phyloP scores from a whole-genome alignment of 2,329 filamentous ascomycete genomes.

The Tympanopsis confertula region DNA sequence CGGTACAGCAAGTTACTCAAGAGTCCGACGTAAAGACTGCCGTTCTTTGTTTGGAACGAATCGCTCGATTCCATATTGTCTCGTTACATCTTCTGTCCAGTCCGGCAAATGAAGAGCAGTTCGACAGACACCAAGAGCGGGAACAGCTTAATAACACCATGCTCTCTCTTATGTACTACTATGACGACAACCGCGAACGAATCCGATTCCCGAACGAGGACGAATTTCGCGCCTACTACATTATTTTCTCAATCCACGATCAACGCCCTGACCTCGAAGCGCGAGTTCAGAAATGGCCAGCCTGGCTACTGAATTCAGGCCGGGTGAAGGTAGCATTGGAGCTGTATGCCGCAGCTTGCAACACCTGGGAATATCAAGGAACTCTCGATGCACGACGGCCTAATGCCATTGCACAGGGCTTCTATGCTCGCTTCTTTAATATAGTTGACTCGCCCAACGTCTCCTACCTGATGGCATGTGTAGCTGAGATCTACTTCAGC shows the following conservation, averaged over 20 bases:
- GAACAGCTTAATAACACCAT: conserved; percentile 54
- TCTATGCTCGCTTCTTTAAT: conserved; percentile 45
- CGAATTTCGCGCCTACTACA: conserved; percentile 53
- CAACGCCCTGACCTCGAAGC: conserved; percentile 41
- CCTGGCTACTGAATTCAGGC: conserved; percentile 31
- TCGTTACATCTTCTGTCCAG: conserved; percentile 46
- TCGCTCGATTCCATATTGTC: conserved; percentile 51
- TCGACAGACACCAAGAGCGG: conserved; percentile 45
- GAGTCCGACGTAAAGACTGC: conserved; percentile 41
- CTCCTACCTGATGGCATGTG: conserved; percentile 52
- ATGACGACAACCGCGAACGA: conserved; percentile 37
- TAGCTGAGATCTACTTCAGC: conserved; percentile 51
- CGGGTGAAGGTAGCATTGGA: conserved; percentile 43
- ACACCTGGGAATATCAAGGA: conserved; percentile 36
- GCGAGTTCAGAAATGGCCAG: conserved; percentile 41
- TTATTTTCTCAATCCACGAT: conserved; percentile 41
- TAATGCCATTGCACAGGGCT: conserved; percentile 42
- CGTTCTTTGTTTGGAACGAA: conserved; percentile 49
- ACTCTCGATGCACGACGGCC: conserved; percentile 32
- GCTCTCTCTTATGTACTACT: conserved; percentile 47
- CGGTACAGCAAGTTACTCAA: conserved; percentile 46
- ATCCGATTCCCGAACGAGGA: conserved; percentile 42
- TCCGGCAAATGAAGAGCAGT: conserved; percentile 34
- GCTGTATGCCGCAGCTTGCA: conserved; percentile 41
- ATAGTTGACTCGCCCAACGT: conserved; percentile 39